These are phyloP conservation scores for Trichoderma sp. DNA, from an alignment of 2,329 filamentous ascomycete genomes.

Conservation along the genomic window DNA sequence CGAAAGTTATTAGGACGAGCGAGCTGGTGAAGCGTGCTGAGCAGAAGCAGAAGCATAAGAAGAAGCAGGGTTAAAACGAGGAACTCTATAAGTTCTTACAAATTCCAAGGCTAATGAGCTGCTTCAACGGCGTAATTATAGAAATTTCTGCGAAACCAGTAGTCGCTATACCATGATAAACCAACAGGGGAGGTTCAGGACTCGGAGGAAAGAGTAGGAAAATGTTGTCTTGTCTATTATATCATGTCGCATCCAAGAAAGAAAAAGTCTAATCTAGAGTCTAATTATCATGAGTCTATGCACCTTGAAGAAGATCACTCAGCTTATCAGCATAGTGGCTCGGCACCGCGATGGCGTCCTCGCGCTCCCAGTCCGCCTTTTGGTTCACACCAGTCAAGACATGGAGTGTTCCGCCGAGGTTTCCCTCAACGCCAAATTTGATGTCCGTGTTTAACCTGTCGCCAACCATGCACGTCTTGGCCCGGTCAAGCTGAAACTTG, in stretches of 20 bases:
- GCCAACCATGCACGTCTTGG: conserved; percentile 89
- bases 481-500: conserved; percentile 84
- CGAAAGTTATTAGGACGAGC: conserved; percentile 50
- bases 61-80: conserved; percentile 37
- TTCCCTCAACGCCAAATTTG: conserved; percentile 86
- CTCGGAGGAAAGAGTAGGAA: neutral
- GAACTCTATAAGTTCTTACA: neutral
- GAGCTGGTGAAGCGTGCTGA: conserved; percentile 47
- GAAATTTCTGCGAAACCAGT: neutral
- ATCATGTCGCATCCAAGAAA: conserved; percentile 10
- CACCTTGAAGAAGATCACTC: conserved; percentile 60
- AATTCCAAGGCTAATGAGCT: conserved; percentile 14
- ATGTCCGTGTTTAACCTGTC: conserved; percentile 95
- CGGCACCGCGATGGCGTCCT: conserved; percentile 67
- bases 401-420: conserved; percentile 83
- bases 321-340: conserved; percentile 81
- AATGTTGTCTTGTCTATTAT: conserved; percentile 4
- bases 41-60: conserved; percentile 36
- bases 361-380: conserved; percentile 76
- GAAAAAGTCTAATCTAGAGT: conserved; percentile 5
- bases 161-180: neutral
- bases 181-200: neutral
- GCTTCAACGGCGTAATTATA: neutral
- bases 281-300: conserved; percentile 22
- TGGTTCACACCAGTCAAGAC: conserved; percentile 87